Percentiles rank a stretch among this genome's conserved stretches.
phyloP scores from a whole-genome alignment of 140 eudicot species.

The Senecio squalidus region DNA sequence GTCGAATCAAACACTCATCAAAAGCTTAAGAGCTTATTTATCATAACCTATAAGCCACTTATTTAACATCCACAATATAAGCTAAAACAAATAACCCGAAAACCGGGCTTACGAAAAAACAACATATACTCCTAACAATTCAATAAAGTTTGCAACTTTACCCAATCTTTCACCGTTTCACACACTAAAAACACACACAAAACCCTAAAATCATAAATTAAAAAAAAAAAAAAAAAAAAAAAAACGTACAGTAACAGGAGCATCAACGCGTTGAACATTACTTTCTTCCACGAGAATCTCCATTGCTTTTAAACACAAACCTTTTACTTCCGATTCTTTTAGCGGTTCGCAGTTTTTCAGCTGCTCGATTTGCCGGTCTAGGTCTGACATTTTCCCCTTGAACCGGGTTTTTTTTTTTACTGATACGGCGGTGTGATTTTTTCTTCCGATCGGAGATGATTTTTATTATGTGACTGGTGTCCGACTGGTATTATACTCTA shows the following conservation, averaged over 20 bases:
- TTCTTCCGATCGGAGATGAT: conserved; percentile 9
- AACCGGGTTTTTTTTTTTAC: neutral
- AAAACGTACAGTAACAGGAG: conserved; percentile 85
- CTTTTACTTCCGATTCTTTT: conserved; percentile 81
- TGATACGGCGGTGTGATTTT: neutral
- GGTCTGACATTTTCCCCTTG: conserved; percentile 78
- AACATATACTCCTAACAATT: neutral
- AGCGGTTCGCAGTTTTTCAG: conserved; percentile 89
- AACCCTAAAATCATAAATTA: conserved; percentile 23
- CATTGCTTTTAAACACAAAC: conserved; percentile 95
- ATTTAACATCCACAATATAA: too few species aligned
- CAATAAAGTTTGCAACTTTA: neutral
- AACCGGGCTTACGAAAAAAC: too few species aligned
- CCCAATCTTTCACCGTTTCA: neutral
- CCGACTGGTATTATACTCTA: too few species aligned
- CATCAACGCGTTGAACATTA: conserved; percentile 95
- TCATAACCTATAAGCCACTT: too few species aligned
- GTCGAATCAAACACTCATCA: too few species aligned
- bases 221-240: neutral
- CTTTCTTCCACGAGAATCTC: conserved; percentile 97
- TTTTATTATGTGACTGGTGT: conserved; percentile 8
- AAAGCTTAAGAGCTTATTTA: too few species aligned
- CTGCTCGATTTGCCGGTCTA: conserved; percentile 98
- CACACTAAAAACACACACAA: neutral
- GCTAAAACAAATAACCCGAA: too few species aligned